phyloP scores from a whole-genome alignment of 345 rosid genomes.

The Draba incana region DNA sequence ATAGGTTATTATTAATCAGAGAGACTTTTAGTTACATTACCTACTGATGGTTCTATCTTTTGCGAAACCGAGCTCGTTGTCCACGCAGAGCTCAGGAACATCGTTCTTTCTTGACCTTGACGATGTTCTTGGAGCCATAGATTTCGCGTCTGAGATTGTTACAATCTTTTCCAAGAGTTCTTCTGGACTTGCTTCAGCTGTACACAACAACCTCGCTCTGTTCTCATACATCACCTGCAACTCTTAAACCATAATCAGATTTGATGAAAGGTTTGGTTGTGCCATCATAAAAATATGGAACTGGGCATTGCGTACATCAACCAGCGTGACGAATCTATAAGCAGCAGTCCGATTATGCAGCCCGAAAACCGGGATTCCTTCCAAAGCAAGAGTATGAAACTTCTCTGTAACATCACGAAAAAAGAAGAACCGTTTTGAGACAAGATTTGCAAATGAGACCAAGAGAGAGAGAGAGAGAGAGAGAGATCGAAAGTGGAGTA shows the following conservation, averaged over 20 bases:
- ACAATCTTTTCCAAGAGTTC: constrained; percentile 72
- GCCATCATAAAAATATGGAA: constrained; percentile 5
- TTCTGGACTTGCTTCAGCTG: constrained; percentile 82
- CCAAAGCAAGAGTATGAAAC: constrained; percentile 89
- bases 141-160: constrained; percentile 76
- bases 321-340: constrained; percentile 89
- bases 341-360: constrained; percentile 88
- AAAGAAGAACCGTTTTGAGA: not conserved
- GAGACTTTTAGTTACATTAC: constrained; percentile 40
- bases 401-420: constrained; percentile 56
- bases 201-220: constrained; percentile 76
- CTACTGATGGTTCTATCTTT: constrained; percentile 98
- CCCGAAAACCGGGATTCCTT: constrained; percentile 82
- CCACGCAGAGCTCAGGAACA: constrained; percentile 81
- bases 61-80: constrained; percentile 93
- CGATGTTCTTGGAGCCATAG: constrained; percentile 79
- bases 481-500: constrained; percentile 1
- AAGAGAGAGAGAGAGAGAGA: too few relatives aligned
- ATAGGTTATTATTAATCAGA: not conserved
- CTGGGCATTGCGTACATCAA: constrained; percentile 62
- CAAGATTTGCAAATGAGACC: constrained; percentile 2
- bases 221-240: constrained; percentile 95
- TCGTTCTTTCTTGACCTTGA: constrained; percentile 82
- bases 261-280: constrained; percentile 6
- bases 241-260: constrained; percentile 20